phyloP scores from a whole-genome alignment of 441 rosid species.

The Raphanus hybrid region DNA sequence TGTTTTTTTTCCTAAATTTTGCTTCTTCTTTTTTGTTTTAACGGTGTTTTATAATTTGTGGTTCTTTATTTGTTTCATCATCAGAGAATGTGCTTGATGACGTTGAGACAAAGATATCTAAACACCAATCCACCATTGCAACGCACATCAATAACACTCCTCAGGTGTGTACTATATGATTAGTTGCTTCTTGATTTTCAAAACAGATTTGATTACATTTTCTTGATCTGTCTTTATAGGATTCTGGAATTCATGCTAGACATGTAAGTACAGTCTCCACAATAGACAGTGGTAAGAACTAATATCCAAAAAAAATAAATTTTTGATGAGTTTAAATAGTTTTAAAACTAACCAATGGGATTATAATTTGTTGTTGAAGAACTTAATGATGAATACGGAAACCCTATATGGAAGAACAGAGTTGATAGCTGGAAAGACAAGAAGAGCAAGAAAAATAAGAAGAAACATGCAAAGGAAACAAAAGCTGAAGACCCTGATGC shows the following conservation, averaged over 20 bases:
- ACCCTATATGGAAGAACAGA: constrained; percentile 97
- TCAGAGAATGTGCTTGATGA: constrained; percentile 70
- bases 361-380: constrained; percentile 53
- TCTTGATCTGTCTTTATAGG: constrained; percentile 51
- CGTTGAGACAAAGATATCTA: constrained; percentile 53
- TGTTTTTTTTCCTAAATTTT: not conserved
- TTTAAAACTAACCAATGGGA: constrained; percentile 17
- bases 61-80: not conserved
- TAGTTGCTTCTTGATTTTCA: not conserved
- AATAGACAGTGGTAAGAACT: constrained; percentile 54
- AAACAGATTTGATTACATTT: not conserved
- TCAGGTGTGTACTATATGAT: constrained; percentile 50
- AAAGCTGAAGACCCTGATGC: constrained; percentile 51
- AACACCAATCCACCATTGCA: constrained; percentile 50
- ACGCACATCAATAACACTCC: constrained; percentile 52
- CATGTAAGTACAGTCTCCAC: constrained; percentile 91
- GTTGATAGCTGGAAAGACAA: constrained; percentile 99
- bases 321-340: constrained; percentile 12
- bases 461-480: constrained; percentile 48
- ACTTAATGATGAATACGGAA: constrained; percentile 79
- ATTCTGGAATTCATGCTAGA: constrained; percentile 86
- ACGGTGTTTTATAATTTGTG: not conserved
- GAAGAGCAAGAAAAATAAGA: constrained; percentile 71
- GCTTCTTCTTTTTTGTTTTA: not conserved
- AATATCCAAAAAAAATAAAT: too few species aligned